Evolutionary conservation across 352 stramenopile genomes (phyloP), one percentile per base, ranked within the genome.

Genomic region (Globisporangium nagaii): DNA sequence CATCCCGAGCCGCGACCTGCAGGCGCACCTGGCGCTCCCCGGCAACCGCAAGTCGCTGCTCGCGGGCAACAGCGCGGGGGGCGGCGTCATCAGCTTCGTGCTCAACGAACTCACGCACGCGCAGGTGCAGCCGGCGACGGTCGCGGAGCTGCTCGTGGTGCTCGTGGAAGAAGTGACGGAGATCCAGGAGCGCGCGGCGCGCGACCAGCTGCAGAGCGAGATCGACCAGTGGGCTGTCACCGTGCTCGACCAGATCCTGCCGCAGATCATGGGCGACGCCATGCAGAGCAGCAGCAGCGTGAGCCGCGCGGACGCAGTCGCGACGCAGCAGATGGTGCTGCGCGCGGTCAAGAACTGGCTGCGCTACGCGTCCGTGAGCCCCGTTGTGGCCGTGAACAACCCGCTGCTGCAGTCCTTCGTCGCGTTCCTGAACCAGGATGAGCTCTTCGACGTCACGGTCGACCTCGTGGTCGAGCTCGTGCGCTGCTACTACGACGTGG

Each of bases 381-480:
- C 78, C 0, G 58, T 65, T 0, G 57, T 76, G 13, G 71, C 88
- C 30, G 62, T 87, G 13, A 63, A 68, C 37, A 95, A 90, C 57
- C 68, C 79, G 10, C 53, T 95, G 28, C 39, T 91, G 43, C 81
- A 88, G 56, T 86, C 79, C 25, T 57, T 92, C 30, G 25, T 86
- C 2, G 65, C 57, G 32, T 91, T 91, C 49, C 48, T 93, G 12
- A 61, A 56, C 19, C 68, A 80, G 32, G 82, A 90, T 27, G 84
- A 93, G 30, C 66, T 96, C 8, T 95, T 96, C 46, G 87, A 96
- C 48, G 80, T 73, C 2, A 63, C 79, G 9, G 82, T 95, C 8
- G 88, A 96, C 47, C 61, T 95, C 22, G 59, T 89, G 12, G 80
- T 96, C 22, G 79, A 93, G 44, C 41, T 96, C 10, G 78, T 96